A percentile compares a stretch with the other conserved stretches of the same genome.
Evolutionary conservation across 2,329 filamentous ascomycete genomes (phyloP).

Genomic region (Drechslerella stenobrocha): DNA sequence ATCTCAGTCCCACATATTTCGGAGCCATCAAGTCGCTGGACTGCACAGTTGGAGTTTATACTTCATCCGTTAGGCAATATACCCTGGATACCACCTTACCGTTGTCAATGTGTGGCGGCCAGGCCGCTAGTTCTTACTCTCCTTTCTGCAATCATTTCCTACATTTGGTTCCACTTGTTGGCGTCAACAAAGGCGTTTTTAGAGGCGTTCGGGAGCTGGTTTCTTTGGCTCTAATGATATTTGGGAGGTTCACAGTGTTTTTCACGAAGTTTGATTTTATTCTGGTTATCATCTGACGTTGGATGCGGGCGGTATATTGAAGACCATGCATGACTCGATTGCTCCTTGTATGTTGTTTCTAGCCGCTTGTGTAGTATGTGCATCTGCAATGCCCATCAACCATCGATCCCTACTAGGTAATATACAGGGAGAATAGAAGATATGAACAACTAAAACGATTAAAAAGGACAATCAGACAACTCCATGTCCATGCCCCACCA

Average conservation of each 20-base stretch:
- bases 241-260: constrained; percentile 8
- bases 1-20: not conserved
- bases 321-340: too few relatives aligned
- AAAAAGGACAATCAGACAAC: constrained; percentile 5
- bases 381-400: not conserved
- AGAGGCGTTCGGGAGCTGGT: constrained; percentile 23
- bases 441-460: too few relatives aligned
- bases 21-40: not conserved
- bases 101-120: constrained; percentile 13
- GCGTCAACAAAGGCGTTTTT: constrained; percentile 36
- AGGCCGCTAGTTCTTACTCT: not conserved
- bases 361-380: not conserved
- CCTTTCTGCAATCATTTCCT: not conserved
- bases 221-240: not conserved
- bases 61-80: not conserved
- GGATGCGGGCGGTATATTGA: too few relatives aligned
- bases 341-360: too few relatives aligned
- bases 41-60: not conserved
- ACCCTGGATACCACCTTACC: not conserved
- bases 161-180: constrained; percentile 11
- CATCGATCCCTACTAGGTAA: not conserved
- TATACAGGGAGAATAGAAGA: not conserved
- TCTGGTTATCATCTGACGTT: not conserved
- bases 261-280: too few relatives aligned
- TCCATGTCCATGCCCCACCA: constrained; percentile 11